phyloP scores from a whole-genome alignment of 2,329 filamentous ascomycete species.

The Fusarium staphyleae region DNA sequence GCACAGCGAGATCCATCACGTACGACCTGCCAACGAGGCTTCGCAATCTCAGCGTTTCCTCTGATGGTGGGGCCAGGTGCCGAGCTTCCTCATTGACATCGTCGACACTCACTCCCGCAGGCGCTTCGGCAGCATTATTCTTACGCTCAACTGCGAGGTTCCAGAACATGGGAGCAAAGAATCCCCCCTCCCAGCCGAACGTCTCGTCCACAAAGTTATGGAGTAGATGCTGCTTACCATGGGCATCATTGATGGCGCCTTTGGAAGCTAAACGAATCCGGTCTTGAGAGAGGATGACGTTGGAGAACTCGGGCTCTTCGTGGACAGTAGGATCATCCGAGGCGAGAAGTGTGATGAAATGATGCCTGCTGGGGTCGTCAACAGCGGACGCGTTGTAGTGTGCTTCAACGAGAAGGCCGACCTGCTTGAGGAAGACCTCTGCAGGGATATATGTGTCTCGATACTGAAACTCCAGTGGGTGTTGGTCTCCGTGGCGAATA shows the following conservation, averaged over 20 bases:
- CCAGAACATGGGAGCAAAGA: constrained; percentile 84
- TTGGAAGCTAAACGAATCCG: constrained; percentile 79
- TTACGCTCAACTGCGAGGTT: constrained; percentile 66
- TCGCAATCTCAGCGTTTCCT: constrained; percentile 69
- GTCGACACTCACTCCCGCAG: constrained; percentile 37
- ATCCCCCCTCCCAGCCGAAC: constrained; percentile 88
- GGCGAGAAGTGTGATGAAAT: constrained; percentile 68
- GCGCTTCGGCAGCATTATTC: constrained; percentile 49
- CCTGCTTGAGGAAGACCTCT: constrained; percentile 69
- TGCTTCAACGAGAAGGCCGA: constrained; percentile 60
- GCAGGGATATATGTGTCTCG: constrained; percentile 79
- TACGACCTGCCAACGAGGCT: constrained; percentile 82
- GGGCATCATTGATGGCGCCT: constrained; percentile 51
- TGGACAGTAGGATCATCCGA: constrained; percentile 85
- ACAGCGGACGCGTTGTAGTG: constrained; percentile 54
- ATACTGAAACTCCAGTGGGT: constrained; percentile 80
- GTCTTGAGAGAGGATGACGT: constrained; percentile 71
- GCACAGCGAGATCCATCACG: constrained; percentile 78
- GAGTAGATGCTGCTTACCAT: constrained; percentile 58
- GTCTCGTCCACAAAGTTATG: constrained; percentile 76
- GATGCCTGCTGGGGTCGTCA: constrained; percentile 47
- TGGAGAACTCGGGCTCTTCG: constrained; percentile 66
- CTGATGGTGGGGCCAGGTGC: constrained; percentile 47
- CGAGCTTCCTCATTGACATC: constrained; percentile 38
- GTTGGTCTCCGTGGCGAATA: constrained; percentile 79